phyloP scores from a whole-genome alignment of 192 early-diverging fungal species.

The Coemansia brasiliensis region DNA sequence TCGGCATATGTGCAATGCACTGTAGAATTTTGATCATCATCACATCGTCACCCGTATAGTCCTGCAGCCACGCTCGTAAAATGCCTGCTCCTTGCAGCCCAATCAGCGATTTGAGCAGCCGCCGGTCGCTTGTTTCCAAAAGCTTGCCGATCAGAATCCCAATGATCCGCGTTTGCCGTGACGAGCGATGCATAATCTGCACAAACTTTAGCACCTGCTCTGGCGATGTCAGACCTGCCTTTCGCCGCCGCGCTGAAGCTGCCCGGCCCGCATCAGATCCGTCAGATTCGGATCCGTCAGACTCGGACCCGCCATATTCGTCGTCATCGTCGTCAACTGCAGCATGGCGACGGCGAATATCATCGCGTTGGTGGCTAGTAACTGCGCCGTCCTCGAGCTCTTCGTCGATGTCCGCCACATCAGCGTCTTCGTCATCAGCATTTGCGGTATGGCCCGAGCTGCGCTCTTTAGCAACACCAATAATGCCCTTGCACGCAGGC shows the following conservation, averaged over 20 bases:
- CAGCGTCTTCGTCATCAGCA: slow-evolving; percentile 33
- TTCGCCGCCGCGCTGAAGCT: slow-evolving; percentile 15
- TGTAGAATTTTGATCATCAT: slow-evolving; percentile 63
- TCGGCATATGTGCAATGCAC: slow-evolving; percentile 76
- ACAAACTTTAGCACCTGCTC: slow-evolving; percentile 76
- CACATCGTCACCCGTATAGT: slow-evolving; percentile 62
- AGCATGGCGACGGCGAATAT: slow-evolving; percentile 56
- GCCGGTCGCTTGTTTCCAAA: slow-evolving; percentile 54
- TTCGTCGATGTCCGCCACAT: slow-evolving; percentile 60
- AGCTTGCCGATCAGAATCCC: slow-evolving; percentile 64
- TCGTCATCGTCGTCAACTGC: slow-evolving; percentile 57
- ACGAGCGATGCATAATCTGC: slow-evolving; percentile 68
- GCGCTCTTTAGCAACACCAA: slow-evolving; percentile 80
- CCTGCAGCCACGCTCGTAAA: slow-evolving; percentile 58
- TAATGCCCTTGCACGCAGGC: slow-evolving; percentile 81
- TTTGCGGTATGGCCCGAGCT: not conserved
- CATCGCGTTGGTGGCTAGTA: slow-evolving; percentile 56
- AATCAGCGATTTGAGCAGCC: slow-evolving; percentile 70
- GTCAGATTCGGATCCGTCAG: slow-evolving; percentile 32
- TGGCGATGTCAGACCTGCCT: slow-evolving; percentile 60
- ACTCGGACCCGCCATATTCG: slow-evolving; percentile 50
- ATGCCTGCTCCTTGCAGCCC: slow-evolving; percentile 39
- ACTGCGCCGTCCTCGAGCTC: slow-evolving; percentile 60
- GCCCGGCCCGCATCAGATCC: slow-evolving; percentile 26
- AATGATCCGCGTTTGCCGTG: slow-evolving; percentile 58